Conservation (phyloP, 768 basidiomycete genomes). For the Trametopsis cervina region DNA sequence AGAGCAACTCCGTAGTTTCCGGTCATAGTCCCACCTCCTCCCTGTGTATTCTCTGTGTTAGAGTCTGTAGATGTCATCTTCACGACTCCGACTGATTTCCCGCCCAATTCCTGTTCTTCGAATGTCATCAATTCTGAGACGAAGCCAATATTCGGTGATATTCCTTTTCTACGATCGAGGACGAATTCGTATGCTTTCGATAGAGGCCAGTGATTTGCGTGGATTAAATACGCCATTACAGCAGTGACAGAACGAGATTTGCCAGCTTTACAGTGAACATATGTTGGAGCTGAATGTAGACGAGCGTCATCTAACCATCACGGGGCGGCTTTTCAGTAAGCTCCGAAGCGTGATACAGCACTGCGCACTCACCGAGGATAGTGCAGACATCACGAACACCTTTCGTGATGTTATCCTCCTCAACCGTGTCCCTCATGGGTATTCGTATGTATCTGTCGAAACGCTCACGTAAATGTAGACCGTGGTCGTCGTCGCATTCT, state of each 20-base stretch:
- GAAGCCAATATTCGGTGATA: constrained; percentile 96
- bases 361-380: constrained; percentile 66
- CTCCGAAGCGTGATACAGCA: constrained; percentile 2
- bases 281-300: constrained; percentile 81
- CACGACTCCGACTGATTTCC: constrained; percentile 64
- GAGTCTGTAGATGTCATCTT: constrained; percentile 28
- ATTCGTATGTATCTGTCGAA: constrained; percentile 86
- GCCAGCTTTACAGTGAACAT: constrained; percentile 95
- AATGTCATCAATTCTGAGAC: constrained; percentile 96
- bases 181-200: constrained; percentile 90
- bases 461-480: constrained; percentile 51
- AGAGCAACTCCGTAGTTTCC: constrained; percentile 36
- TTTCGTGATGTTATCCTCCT: constrained; percentile 80
- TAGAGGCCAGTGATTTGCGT: constrained; percentile 95
- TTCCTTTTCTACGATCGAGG: constrained; percentile 85
- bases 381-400: constrained; percentile 84
- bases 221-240: constrained; percentile 95
- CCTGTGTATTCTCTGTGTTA: constrained; percentile 25
- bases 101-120: constrained; percentile 83
- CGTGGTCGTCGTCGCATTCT: constrained; percentile 85
- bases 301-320: constrained; percentile 73
- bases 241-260: constrained; percentile 95
- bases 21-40: constrained; percentile 17
- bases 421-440: constrained; percentile 92
- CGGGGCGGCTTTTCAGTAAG: not conserved